Conservation (phyloP, 2,329 filamentous ascomycete genomes). For the Alternaria sp. region DNA sequence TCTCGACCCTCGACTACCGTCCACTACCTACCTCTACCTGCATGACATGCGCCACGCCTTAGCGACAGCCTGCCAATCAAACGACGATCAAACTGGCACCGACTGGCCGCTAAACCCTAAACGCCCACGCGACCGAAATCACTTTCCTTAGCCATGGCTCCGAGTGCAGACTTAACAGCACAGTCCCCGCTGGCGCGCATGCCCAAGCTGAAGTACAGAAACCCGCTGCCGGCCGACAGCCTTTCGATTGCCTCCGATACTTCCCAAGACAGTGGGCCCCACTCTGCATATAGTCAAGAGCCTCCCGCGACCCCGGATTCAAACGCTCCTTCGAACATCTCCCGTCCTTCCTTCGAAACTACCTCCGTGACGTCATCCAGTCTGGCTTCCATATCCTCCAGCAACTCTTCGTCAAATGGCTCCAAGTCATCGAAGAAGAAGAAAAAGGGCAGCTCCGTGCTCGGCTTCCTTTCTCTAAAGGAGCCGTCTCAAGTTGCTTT, state of each 20-base stretch:
- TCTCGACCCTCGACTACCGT: slow-evolving; percentile 19
- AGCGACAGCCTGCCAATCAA: slow-evolving; percentile 33
- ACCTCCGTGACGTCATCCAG: slow-evolving; percentile 39
- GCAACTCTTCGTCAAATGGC: slow-evolving; percentile 37
- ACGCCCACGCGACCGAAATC: slow-evolving; percentile 34
- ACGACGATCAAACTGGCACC: slow-evolving; percentile 18
- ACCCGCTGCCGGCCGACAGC: slow-evolving; percentile 37
- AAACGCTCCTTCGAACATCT: slow-evolving; percentile 14
- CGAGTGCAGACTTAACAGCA: slow-evolving; percentile 37
- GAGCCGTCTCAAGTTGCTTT: slow-evolving; percentile 60
- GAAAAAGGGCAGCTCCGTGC: slow-evolving; percentile 50
- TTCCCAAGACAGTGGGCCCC: slow-evolving; percentile 14
- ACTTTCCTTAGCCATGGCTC: slow-evolving; percentile 40
- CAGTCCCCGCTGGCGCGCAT: slow-evolving; percentile 41
- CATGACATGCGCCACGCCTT: slow-evolving; percentile 29
- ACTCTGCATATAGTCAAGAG: slow-evolving; percentile 15
- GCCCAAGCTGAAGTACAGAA: slow-evolving; percentile 48
- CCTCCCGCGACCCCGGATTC: slow-evolving; percentile 19
- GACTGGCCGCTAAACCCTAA: slow-evolving; percentile 31
- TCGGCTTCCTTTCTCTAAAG: slow-evolving; percentile 59
- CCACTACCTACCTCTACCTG: slow-evolving; percentile 16
- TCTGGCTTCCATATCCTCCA: slow-evolving; percentile 43
- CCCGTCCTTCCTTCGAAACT: slow-evolving; percentile 29
- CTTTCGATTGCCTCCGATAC: slow-evolving; percentile 22
- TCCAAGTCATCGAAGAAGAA: slow-evolving; percentile 42